Percentiles rank a stretch among this genome's conserved stretches.
phyloP scores from a whole-genome alignment of 495 filamentous ascomycete species.

The Staphylotrichum longicolle region DNA sequence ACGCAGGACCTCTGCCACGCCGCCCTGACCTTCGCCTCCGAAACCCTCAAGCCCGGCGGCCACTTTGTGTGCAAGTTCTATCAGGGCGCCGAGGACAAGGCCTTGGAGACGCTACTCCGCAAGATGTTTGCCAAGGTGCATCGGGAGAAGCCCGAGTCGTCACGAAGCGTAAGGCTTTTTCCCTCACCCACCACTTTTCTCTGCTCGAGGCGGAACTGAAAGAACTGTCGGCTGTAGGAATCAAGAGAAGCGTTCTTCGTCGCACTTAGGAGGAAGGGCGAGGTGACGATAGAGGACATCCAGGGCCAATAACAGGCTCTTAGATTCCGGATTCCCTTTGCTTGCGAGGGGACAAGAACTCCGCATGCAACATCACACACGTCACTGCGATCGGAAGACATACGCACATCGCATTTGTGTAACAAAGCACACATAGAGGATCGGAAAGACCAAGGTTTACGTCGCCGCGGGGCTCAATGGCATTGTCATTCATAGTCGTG shows the following conservation, averaged over 20 bases:
- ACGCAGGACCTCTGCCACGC: slow-evolving; percentile 81
- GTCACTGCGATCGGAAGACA: background rate
- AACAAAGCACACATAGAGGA: background rate
- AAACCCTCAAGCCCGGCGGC: slow-evolving; percentile 76
- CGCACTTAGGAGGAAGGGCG: slow-evolving; percentile 59
- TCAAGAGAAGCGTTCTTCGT: slow-evolving; percentile 89
- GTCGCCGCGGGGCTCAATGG: slow-evolving; percentile 16
- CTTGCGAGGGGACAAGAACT: background rate
- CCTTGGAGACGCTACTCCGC: slow-evolving; percentile 67
- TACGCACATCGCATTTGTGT: slow-evolving; percentile 2
- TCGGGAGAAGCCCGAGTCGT: slow-evolving; percentile 85
- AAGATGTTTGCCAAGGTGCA: slow-evolving; percentile 74
- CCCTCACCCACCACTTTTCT: background rate
- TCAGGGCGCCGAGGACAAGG: slow-evolving; percentile 80
- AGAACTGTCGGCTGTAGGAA: slow-evolving; percentile 56
- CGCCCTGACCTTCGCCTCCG: slow-evolving; percentile 76
- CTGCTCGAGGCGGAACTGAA: background rate
- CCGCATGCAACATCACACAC: background rate
- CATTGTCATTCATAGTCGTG: slow-evolving; percentile 21
- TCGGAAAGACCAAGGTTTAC: too few species aligned
- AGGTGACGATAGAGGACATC: slow-evolving; percentile 36
- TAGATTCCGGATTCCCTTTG: background rate
- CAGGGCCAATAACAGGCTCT: background rate
- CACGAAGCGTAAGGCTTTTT: slow-evolving; percentile 65
- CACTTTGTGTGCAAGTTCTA: slow-evolving; percentile 98